Percentiles rank a stretch among this genome's conserved stretches.
Conservation (phyloP, 768 basidiomycete genomes). For the Roridomyces roridus region DNA sequence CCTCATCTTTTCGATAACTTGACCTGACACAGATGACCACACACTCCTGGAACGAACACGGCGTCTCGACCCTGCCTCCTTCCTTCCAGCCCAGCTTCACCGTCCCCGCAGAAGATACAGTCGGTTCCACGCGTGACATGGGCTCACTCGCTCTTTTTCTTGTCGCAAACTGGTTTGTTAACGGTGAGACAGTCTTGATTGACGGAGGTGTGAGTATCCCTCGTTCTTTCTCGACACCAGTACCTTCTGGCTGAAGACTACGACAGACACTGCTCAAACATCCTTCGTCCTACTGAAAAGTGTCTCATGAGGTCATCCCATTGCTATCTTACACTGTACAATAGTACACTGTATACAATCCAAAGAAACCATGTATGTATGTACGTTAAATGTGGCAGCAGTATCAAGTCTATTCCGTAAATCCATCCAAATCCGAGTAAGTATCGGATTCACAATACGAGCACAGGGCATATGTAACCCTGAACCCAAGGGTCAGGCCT, state of each 20-base stretch:
- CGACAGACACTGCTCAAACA: slow-evolving; percentile 41
- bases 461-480: no score
- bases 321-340: no score
- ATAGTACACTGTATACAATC: no score
- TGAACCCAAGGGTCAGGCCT: no score
- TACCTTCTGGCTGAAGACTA: not conserved
- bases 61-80: slow-evolving; percentile 28
- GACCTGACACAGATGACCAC: slow-evolving; percentile 34
- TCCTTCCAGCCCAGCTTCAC: slow-evolving; percentile 32
- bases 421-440: no score
- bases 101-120: slow-evolving; percentile 39
- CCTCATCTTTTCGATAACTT: not conserved
- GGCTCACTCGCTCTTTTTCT: slow-evolving; percentile 49
- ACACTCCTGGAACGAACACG: slow-evolving; percentile 30
- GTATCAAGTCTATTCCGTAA: no score
- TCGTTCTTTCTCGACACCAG: not conserved
- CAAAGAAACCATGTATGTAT: no score
- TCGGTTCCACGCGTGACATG: slow-evolving; percentile 48
- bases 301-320: no score
- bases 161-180: slow-evolving; percentile 54
- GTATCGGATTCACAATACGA: no score
- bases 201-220: slow-evolving; percentile 51
- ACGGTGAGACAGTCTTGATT: slow-evolving; percentile 54
- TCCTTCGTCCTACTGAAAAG: slow-evolving; percentile 44
- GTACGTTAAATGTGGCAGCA: no score